These are phyloP conservation scores for Nakaseomyces uthaithaninus DNA, from an alignment of 1,139 yeast genomes.

Conservation along the genomic window DNA sequence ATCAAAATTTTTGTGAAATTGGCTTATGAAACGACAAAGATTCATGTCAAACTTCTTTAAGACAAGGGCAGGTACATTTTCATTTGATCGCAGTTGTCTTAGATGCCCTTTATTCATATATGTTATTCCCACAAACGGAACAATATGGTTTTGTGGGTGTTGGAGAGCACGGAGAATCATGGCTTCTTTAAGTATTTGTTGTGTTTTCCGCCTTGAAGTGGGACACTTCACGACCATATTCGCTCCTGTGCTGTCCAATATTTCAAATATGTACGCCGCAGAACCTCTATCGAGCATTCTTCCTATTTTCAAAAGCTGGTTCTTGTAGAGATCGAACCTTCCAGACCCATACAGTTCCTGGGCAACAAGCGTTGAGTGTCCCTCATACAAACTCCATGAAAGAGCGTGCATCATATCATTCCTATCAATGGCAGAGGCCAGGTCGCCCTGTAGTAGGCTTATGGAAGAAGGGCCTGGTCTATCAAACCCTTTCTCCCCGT, in stretches of 20 bases:
- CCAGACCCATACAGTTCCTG: conserved; percentile 1
- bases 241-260: not conserved
- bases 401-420: not conserved
- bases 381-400: not conserved
- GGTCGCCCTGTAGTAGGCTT: not conserved
- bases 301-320: not conserved
- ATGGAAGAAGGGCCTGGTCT: not conserved
- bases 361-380: not conserved
- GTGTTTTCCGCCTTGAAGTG: conserved; percentile 8
- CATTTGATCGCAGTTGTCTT: conserved; percentile 14
- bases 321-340: not conserved
- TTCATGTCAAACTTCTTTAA: conserved; percentile 13
- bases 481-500: not conserved
- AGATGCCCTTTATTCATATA: conserved; percentile 14
- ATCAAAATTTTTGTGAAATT: not conserved
- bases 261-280: not conserved
- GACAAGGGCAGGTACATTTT: conserved; percentile 16
- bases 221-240: conserved; percentile 2
- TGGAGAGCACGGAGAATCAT: conserved; percentile 9
- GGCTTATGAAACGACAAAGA: conserved; percentile 12
- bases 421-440: not conserved
- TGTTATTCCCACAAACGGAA: conserved; percentile 16
- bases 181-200: conserved; percentile 12
- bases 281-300: conserved; percentile 4
- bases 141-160: conserved; percentile 9